Evolutionary conservation across 768 basidiomycete genomes (phyloP).

Genomic region (Mycena epipterygia): DNA sequence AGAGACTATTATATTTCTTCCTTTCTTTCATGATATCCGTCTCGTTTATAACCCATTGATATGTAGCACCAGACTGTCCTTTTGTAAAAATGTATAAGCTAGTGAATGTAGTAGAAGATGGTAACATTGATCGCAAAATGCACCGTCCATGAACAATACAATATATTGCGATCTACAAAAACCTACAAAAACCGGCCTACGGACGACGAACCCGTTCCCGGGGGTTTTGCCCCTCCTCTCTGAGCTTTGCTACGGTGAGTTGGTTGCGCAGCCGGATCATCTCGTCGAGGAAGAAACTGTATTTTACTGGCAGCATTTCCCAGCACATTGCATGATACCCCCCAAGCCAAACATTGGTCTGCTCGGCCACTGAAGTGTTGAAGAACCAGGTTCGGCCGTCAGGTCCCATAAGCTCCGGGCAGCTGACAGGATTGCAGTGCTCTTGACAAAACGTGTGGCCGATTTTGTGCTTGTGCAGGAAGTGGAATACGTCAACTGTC

Average conservation of each 20-base stretch:
- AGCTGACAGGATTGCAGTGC: slow-evolving; percentile 19
- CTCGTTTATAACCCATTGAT: too few species aligned
- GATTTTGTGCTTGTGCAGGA: slow-evolving; percentile 29
- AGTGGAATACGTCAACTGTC: slow-evolving; percentile 36
- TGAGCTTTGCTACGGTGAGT: slow-evolving; percentile 32
- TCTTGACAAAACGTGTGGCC: slow-evolving; percentile 26
- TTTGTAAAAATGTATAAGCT: too few species aligned
- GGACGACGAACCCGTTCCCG: not conserved
- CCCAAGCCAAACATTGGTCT: slow-evolving; percentile 52
- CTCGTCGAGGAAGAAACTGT: slow-evolving; percentile 55
- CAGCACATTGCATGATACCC: slow-evolving; percentile 47
- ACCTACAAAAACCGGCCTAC: too few species aligned
- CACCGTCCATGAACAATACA: too few species aligned
- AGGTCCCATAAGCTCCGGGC: slow-evolving; percentile 23
- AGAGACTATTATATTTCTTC: too few species aligned
- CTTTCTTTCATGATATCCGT: too few species aligned
- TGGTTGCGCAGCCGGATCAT: slow-evolving; percentile 50
- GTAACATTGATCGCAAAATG: too few species aligned
- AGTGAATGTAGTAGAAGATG: too few species aligned
- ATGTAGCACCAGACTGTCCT: too few species aligned
- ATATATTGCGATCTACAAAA: too few species aligned
- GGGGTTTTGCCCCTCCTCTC: slow-evolving; percentile 31
- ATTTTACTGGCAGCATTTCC: slow-evolving; percentile 48
- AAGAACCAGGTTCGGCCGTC: slow-evolving; percentile 39
- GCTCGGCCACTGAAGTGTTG: slow-evolving; percentile 53